Percentiles rank a stretch among this genome's conserved stretches.
Conservation (phyloP, 495 filamentous ascomycete species). For the Daldinia concentrica region DNA sequence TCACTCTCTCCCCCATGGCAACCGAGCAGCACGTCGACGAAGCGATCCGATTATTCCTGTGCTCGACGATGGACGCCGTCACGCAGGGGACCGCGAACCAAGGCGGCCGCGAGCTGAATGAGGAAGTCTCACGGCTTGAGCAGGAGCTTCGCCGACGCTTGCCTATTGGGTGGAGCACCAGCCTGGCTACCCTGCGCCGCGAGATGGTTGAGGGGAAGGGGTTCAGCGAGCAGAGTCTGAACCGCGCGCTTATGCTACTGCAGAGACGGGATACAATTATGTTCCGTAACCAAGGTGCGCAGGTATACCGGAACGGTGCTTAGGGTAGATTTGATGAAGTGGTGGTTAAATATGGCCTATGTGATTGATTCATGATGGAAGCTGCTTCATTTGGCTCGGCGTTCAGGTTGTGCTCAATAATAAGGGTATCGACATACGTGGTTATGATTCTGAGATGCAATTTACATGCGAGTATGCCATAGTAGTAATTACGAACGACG, state of each 20-base stretch:
- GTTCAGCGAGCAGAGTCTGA: slow-evolving; percentile 85
- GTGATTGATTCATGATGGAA: slow-evolving; percentile 15
- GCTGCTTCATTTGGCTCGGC: slow-evolving; percentile 24
- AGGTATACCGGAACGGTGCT: slow-evolving; percentile 79
- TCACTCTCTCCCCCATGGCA: slow-evolving; percentile 83
- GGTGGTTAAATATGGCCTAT: not conserved
- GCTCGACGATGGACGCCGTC: slow-evolving; percentile 97
- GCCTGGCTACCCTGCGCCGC: slow-evolving; percentile 81
- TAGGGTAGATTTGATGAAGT: slow-evolving; percentile 14
- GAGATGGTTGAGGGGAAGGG: slow-evolving; percentile 91
- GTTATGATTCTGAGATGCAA: slow-evolving; percentile 16
- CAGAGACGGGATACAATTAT: slow-evolving; percentile 90
- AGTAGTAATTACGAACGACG: slow-evolving; percentile 27
- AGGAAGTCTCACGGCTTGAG: slow-evolving; percentile 88
- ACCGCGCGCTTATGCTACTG: slow-evolving; percentile 84
- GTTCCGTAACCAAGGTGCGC: slow-evolving; percentile 85
- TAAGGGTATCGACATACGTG: slow-evolving; percentile 1
- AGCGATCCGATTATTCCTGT: slow-evolving; percentile 96
- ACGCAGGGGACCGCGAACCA: slow-evolving; percentile 83
- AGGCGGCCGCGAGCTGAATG: slow-evolving; percentile 86
- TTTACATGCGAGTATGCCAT: slow-evolving; percentile 7
- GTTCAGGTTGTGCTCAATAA: slow-evolving; percentile 28
- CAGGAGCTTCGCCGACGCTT: slow-evolving; percentile 87
- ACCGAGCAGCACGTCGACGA: slow-evolving; percentile 95
- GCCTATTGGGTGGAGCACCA: slow-evolving; percentile 95